Conservation (phyloP, 1,139 yeast genomes). For the Pneumocystis sp. region DNA sequence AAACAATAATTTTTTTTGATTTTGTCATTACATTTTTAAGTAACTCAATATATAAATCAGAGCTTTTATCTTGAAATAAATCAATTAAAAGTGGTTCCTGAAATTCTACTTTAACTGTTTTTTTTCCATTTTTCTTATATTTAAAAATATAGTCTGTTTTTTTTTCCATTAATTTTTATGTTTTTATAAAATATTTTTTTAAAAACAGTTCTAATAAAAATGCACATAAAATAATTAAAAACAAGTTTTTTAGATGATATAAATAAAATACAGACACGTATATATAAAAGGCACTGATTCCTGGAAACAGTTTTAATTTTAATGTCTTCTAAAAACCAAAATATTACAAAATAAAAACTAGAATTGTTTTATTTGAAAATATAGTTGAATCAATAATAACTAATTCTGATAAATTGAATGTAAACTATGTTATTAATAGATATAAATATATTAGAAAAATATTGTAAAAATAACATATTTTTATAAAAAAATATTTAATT, state of each 20-base stretch:
- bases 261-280: too few relatives aligned
- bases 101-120: not conserved
- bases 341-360: too few relatives aligned
- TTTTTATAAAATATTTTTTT: not conserved
- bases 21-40: not conserved
- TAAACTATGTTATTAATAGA: too few relatives aligned
- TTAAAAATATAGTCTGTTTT: not conserved
- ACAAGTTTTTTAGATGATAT: not conserved
- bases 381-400: too few relatives aligned
- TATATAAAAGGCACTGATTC: too few relatives aligned
- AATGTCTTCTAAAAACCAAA: not conserved
- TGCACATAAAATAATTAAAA: not conserved
- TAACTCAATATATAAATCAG: not conserved
- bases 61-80: not conserved
- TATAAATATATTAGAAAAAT: too few relatives aligned
- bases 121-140: not conserved
- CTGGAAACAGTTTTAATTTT: too few relatives aligned
- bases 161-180: not conserved
- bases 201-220: not conserved
- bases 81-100: not conserved
- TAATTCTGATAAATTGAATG: too few relatives aligned
- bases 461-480: too few relatives aligned
- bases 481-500: too few relatives aligned
- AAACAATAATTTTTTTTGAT: not conserved
- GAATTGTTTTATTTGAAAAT: too few relatives aligned